Percentiles rank a stretch among this genome's conserved stretches.
Evolutionary conservation across 2,329 filamentous ascomycete genomes (phyloP).

Genomic region (Niveomyces coronatus): DNA sequence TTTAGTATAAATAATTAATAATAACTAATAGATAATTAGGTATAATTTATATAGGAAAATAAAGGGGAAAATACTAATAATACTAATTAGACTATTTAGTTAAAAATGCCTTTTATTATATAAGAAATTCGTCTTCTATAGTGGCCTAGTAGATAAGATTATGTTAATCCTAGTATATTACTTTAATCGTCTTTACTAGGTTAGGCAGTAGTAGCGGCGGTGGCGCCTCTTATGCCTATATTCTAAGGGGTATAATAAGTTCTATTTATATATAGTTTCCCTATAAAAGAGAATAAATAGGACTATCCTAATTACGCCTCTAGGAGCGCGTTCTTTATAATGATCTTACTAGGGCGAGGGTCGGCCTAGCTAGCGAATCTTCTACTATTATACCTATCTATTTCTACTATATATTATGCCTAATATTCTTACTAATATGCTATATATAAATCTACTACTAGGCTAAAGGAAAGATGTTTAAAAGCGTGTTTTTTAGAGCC

Average conservation of each 20-base stretch:
- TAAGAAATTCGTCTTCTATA: background rate
- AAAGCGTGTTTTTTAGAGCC: background rate
- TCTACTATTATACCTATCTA: background rate
- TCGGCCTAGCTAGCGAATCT: background rate
- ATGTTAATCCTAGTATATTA: background rate
- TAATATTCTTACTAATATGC: background rate
- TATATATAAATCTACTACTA: constrained; percentile 1
- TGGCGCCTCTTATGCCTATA: too few relatives aligned
- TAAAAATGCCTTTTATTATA: background rate
- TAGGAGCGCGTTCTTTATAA: too few relatives aligned
- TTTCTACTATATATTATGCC: background rate
- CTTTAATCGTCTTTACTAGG: background rate
- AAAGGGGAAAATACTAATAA: background rate
- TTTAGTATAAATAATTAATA: background rate
- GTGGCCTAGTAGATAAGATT: background rate
- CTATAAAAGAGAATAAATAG: too few relatives aligned
- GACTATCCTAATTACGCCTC: too few relatives aligned
- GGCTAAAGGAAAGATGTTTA: background rate
- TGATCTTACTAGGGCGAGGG: background rate
- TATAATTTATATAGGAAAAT: background rate
- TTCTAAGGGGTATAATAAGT: too few relatives aligned
- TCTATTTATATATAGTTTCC: too few relatives aligned
- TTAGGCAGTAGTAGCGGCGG: background rate
- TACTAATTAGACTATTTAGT: background rate
- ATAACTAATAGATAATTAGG: background rate